phyloP scores from a whole-genome alignment of 148 eudicot species.

The Heliosperma pusillum region DNA sequence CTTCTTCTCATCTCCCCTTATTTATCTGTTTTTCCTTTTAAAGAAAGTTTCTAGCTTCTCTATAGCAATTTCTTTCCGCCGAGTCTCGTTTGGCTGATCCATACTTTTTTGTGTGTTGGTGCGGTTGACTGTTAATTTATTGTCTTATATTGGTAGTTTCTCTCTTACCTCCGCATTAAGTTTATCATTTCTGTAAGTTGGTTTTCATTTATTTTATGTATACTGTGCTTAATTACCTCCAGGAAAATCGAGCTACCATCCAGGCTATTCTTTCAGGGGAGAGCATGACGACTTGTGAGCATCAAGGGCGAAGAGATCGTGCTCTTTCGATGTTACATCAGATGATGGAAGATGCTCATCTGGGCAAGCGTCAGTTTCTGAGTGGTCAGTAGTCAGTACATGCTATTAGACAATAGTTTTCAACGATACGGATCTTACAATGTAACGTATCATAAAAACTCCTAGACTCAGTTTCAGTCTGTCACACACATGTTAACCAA shows the following conservation, averaged over 20 bases:
- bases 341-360: slow-evolving; percentile 99
- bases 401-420: not conserved
- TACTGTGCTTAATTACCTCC: slow-evolving; percentile 14
- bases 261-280: slow-evolving; percentile 81
- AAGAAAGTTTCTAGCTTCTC: not conserved
- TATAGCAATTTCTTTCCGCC: not conserved
- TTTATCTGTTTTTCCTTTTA: not conserved
- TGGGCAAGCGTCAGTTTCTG: slow-evolving; percentile 93
- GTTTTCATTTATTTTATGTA: not conserved
- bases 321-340: slow-evolving; percentile 92
- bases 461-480: not conserved
- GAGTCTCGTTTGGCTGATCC: not conserved
- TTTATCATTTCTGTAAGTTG: not conserved
- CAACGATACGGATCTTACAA: not conserved
- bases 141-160: not conserved
- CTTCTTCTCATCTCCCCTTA: not conserved
- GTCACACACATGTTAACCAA: slow-evolving; percentile 10
- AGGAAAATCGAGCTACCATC: slow-evolving; percentile 72
- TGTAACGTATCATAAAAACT: not conserved
- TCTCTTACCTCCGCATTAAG: not conserved
- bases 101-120: not conserved
- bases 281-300: slow-evolving; percentile 37
- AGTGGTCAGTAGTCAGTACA: slow-evolving; percentile 65
- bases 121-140: not conserved
- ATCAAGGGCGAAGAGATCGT: slow-evolving; percentile 84